These are phyloP conservation scores for Bryoerythrophyllum caledonicum DNA, from an alignment of 225 moss, liverwort and hornwort genomes.

Conservation along the genomic window DNA sequence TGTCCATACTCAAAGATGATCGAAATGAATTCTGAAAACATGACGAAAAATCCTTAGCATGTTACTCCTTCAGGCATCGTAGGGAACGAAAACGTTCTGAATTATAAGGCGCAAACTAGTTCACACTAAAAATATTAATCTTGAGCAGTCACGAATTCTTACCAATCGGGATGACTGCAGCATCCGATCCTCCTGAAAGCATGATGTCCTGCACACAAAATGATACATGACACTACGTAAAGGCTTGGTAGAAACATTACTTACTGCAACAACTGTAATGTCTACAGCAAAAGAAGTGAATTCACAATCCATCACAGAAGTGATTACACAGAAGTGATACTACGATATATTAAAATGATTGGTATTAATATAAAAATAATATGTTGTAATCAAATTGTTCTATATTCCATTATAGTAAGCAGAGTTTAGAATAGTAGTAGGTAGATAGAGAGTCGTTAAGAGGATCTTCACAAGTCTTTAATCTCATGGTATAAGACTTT, in stretches of 20 bases:
- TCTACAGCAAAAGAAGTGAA: neutral
- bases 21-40: neutral
- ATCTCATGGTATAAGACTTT: constrained; percentile 1
- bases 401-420: neutral
- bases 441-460: neutral
- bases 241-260: neutral
- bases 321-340: neutral
- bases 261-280: neutral
- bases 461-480: neutral
- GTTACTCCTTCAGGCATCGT: neutral
- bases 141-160: constrained; percentile 22
- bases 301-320: neutral
- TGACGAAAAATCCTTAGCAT: neutral
- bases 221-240: neutral
- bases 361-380: neutral
- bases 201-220: constrained; percentile 74
- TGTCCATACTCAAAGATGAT: neutral
- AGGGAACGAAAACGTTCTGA: neutral
- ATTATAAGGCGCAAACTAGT: neutral
- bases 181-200: constrained; percentile 94
- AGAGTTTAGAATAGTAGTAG: neutral
- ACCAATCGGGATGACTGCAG: constrained; percentile 97
- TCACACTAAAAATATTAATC: constrained; percentile 11
- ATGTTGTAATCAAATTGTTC: neutral
- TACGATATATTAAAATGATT: neutral